phyloP scores from a whole-genome alignment of 2,329 filamentous ascomycete genomes.

The Monosporascus sp. region DNA sequence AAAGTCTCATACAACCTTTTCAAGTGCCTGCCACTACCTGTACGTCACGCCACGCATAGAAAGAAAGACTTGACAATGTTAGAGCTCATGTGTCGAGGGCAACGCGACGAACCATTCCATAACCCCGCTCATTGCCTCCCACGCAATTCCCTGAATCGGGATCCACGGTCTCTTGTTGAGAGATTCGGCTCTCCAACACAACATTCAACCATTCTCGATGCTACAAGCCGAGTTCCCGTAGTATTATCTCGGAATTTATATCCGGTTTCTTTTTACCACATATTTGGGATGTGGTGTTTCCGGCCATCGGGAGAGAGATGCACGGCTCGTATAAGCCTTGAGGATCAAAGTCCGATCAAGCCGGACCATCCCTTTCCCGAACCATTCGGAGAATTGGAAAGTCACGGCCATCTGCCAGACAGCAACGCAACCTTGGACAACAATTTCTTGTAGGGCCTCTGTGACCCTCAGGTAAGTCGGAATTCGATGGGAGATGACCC shows the following conservation, averaged over 20 bases:
- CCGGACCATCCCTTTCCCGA: slow-evolving; percentile 2
- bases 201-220: too few relatives aligned
- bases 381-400: slow-evolving; percentile 12
- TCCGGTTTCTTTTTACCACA: too few relatives aligned
- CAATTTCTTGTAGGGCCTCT: background rate
- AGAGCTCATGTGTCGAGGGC: too few relatives aligned
- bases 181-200: background rate
- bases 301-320: background rate
- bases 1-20: too few relatives aligned
- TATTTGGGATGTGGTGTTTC: background rate
- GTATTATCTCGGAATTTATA: too few relatives aligned
- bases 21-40: too few relatives aligned
- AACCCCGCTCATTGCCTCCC: background rate
- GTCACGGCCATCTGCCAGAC: slow-evolving; percentile 9
- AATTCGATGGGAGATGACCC: too few relatives aligned
- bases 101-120: too few relatives aligned
- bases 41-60: too few relatives aligned
- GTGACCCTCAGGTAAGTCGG: too few relatives aligned
- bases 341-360: slow-evolving; percentile 5
- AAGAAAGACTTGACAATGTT: too few relatives aligned
- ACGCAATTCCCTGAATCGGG: background rate
- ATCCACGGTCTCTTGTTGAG: background rate
- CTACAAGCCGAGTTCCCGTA: too few relatives aligned
- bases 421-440: slow-evolving; percentile 4
- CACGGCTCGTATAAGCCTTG: slow-evolving; percentile 7